phyloP scores from a whole-genome alignment of 1,139 yeast species.

The Sugiyamaella pinicola region DNA sequence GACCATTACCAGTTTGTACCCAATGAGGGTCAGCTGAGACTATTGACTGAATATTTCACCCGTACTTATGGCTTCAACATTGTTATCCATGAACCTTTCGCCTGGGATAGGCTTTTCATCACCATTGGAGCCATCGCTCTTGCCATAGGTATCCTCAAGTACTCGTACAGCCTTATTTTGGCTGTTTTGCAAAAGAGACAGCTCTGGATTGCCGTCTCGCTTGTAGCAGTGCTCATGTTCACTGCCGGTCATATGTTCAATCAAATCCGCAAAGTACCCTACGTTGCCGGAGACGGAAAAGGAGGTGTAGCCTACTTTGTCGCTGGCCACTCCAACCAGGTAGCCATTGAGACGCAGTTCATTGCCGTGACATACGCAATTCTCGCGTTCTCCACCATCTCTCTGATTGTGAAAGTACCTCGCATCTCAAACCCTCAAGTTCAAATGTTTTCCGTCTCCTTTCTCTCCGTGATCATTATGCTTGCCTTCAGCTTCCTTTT shows the following conservation, averaged over 20 bases:
- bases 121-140: conserved; percentile 45
- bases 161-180: conserved; percentile 38
- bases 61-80: conserved; percentile 50
- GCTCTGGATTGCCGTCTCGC: conserved; percentile 67
- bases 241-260: conserved; percentile 94
- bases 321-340: conserved; percentile 71
- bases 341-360: conserved; percentile 61
- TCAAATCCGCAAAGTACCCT: conserved; percentile 76
- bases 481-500: conserved; percentile 54
- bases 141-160: conserved; percentile 36
- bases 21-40: conserved; percentile 55
- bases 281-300: conserved; percentile 56
- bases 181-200: conserved; percentile 47
- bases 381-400: conserved; percentile 45
- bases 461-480: conserved; percentile 47
- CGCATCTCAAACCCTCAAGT: conserved; percentile 47
- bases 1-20: conserved; percentile 49
- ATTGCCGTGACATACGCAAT: conserved; percentile 44
- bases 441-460: conserved; percentile 51
- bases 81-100: conserved; percentile 57
- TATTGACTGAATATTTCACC: conserved; percentile 43
- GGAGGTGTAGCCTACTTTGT: conserved; percentile 67
- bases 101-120: conserved; percentile 55
- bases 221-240: conserved; percentile 67
- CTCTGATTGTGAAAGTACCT: conserved; percentile 57